A percentile compares a stretch with the other conserved stretches of the same genome.
phyloP scores from a whole-genome alignment of 2,329 filamentous ascomycete genomes.

The Pezicula rhizophila region DNA sequence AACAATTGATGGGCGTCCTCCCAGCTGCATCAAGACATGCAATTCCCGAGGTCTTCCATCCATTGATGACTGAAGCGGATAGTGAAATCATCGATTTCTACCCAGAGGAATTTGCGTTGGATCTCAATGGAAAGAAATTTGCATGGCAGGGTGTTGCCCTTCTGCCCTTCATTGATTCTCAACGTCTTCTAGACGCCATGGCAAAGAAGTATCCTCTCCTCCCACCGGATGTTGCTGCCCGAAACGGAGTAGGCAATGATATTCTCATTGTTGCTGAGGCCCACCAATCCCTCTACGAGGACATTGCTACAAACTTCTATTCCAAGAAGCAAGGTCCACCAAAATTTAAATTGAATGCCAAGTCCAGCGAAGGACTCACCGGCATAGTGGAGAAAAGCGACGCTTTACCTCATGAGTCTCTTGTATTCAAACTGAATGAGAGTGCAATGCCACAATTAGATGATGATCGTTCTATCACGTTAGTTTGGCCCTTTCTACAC shows the following conservation, averaged over 20 bases:
- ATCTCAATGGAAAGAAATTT: slow-evolving; percentile 97
- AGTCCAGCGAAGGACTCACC: slow-evolving; percentile 68
- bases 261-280: slow-evolving; percentile 78
- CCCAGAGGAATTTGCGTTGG: slow-evolving; percentile 85
- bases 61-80: slow-evolving; percentile 80
- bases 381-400: slow-evolving; percentile 79
- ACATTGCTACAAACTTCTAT: slow-evolving; percentile 80
- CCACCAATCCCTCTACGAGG: slow-evolving; percentile 74
- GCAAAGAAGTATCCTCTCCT: slow-evolving; percentile 75
- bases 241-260: slow-evolving; percentile 77
- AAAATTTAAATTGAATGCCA: slow-evolving; percentile 68
- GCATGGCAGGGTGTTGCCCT: slow-evolving; percentile 95
- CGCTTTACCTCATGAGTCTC: slow-evolving; percentile 73
- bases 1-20: slow-evolving; percentile 96
- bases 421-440: slow-evolving; percentile 71
- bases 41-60: slow-evolving; percentile 80
- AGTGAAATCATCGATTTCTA: slow-evolving; percentile 98
- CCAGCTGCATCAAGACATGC: slow-evolving; percentile 90
- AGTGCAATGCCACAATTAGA: slow-evolving; percentile 71
- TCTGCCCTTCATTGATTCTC: slow-evolving; percentile 93
- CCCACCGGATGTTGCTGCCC: slow-evolving; percentile 66
- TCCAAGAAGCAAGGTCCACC: slow-evolving; percentile 72
- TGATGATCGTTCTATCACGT: slow-evolving; percentile 82
- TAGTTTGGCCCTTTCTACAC: slow-evolving; percentile 31
- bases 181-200: slow-evolving; percentile 76